Conservation (phyloP, 1,284 basidiomycete genomes). For the Pseudozyma pruni region DNA sequence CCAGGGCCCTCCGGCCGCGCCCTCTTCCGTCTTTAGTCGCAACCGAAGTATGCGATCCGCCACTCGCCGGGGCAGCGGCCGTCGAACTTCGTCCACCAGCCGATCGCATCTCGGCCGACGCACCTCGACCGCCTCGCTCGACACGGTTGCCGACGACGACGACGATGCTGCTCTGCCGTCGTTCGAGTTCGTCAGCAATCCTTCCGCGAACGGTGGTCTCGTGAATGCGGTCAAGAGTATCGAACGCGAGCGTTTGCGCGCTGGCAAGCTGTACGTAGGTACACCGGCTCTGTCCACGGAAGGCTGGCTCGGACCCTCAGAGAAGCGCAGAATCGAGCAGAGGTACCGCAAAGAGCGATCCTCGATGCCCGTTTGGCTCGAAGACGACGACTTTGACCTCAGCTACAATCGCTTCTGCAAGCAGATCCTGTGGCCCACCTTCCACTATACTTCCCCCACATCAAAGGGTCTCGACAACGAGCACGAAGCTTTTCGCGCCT, state of each 20-base stretch:
- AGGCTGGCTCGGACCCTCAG: constrained; percentile 52
- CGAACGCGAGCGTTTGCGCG: constrained; percentile 49
- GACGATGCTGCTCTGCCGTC: constrained; percentile 32
- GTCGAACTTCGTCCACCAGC: constrained; percentile 36
- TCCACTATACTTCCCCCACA: constrained; percentile 86
- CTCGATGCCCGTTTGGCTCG: constrained; percentile 82
- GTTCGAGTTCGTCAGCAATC: constrained; percentile 62
- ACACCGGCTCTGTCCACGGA: constrained; percentile 60
- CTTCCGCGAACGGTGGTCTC: constrained; percentile 65
- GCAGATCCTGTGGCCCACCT: constrained; percentile 86
- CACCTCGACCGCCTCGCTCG: constrained; percentile 46
- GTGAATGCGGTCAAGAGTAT: constrained; percentile 65
- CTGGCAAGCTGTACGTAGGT: constrained; percentile 62
- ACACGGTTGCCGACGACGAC: constrained; percentile 36
- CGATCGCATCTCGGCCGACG: constrained; percentile 38
- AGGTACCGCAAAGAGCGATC: constrained; percentile 74
- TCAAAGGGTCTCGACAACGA: constrained; percentile 84
- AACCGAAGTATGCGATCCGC: constrained; percentile 34
- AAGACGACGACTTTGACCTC: constrained; percentile 73
- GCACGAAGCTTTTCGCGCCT: constrained; percentile 78
- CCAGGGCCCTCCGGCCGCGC: constrained; percentile 40
- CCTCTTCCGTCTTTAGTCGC: constrained; percentile 46
- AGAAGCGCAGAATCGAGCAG: constrained; percentile 73
- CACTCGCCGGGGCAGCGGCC: constrained; percentile 15
- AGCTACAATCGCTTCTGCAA: constrained; percentile 90